phyloP scores from a whole-genome alignment of 75 land plant species.

The Gnetum montanum region DNA sequence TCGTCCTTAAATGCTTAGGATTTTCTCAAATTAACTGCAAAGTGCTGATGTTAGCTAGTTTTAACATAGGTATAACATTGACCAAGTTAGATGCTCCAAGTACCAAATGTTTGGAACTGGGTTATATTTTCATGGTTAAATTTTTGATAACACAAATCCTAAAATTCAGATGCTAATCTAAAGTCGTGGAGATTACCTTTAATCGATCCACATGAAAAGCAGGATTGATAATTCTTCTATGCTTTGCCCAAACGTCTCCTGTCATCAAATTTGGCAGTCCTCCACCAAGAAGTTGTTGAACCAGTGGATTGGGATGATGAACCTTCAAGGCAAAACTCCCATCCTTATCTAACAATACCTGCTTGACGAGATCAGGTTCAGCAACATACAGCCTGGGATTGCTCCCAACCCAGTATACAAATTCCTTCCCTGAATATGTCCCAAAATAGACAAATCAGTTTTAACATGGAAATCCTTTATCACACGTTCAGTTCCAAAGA shows the following conservation, averaged over 20 bases:
- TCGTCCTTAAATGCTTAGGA: not conserved
- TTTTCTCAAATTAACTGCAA: too few relatives aligned
- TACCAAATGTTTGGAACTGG: too few relatives aligned
- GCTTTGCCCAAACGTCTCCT: conserved; percentile 40
- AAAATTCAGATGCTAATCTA: too few relatives aligned
- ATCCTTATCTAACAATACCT: conserved; percentile 12
- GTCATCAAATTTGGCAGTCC: conserved; percentile 22
- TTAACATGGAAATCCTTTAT: not conserved
- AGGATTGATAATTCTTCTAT: conserved; percentile 32
- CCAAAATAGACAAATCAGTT: not conserved
- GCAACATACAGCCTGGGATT: not conserved
- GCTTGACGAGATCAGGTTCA: conserved; percentile 12
- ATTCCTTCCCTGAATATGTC: conserved; percentile 5
- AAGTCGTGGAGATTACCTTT: conserved; percentile 17
- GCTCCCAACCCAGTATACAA: conserved; percentile 9
- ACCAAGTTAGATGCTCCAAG: too few relatives aligned
- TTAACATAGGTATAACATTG: too few relatives aligned
- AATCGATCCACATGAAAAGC: conserved; percentile 38
- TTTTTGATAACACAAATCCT: not conserved
- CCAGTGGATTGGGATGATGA: not conserved
- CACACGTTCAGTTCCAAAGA: too few relatives aligned
- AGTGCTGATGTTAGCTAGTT: too few relatives aligned
- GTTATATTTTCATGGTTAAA: not conserved
- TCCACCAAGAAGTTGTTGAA: not conserved
- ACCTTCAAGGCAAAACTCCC: not conserved